Base-by-base conservation (phyloP, 2,329 filamentous ascomycete species). In the Geosmithia flava region DNA sequence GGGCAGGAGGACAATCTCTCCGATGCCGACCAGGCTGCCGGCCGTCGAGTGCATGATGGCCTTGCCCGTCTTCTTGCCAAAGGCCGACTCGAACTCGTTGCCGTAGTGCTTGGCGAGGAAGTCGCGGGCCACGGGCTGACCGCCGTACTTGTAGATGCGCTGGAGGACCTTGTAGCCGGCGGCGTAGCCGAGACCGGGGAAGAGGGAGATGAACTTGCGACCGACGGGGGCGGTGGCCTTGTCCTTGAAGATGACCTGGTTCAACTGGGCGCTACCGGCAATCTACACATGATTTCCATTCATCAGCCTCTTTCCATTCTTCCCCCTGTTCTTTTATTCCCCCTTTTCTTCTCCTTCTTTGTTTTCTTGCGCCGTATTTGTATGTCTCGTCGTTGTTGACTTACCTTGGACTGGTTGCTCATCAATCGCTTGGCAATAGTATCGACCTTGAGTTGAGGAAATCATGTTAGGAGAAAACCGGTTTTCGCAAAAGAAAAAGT, bases 341-440 rank as follows among this genome's bases (percentile, higher is more conserved):
- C n/a, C 33, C 15, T 7, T 7, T 3, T 37, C 33, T 13, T 37
- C 33, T 37, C 11, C 10, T 37, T 37, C 3, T 11, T 16, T 11
- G 29, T 16, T 37, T 11, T 37, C 11, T 37, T 37, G 33, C 33
- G 33, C 33, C 13, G 33, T 37, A 37, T 37, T n/a, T n/a, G n/a
- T n/a, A n/a, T n/a, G n/a, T n/a, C n/a, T n/a, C n/a, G n/a, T n/a
- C n/a, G n/a, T n/a, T n/a, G n/a, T n/a, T 78, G 70, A 75, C 87
- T 62, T 64, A 68, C 66, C 54, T 62, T 62, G 53, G 80, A 81
- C 66, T 95, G 85, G 70, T 98, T 96, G 80, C 89, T 96, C 93
- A 98, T 98, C 69, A 98, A 80, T 57, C 93, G 87, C 77, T 98
- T 98, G 54, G 93, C 91, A 60, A 94, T 96, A 46, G 93, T 98